Evolutionary conservation across 495 filamentous ascomycete species (phyloP), one percentile per base, ranked within the genome.

Genomic region (Lasiosphaeria hispida): DNA sequence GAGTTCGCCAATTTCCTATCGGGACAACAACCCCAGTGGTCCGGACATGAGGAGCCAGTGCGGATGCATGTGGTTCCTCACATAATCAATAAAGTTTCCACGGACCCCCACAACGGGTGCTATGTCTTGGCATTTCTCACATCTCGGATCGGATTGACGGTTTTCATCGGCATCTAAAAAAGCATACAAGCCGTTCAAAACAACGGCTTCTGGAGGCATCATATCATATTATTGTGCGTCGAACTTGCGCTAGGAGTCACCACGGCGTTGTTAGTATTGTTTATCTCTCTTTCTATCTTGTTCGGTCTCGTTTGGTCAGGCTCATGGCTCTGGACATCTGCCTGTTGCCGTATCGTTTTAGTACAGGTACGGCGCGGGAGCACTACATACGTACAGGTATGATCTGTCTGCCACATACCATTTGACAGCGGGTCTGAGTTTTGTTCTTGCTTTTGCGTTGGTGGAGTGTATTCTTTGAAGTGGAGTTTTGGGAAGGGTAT

Each of bases 11-110:
- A 39, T 57, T 11, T 35, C 6, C 17, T 41, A 37, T 4, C 33
- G 54, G 11, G 55, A 57, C 23, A 58, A 57, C 23, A 58, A 33
- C 15, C 13, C 19, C 36, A 13, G 35, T 11, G 39, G 30, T 18
- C 43, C 63, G 19, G 59, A 64, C 47, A 50, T 60, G n/a, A 30
- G 43, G 43, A 67, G 58, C 34, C 63, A 62, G 48, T 70, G 68
- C 42, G 58, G 64, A 7, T 70, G 68, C 37, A 60, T 65, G 43
- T 70, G 68, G 68, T 69, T 63, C 33, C 23, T 59, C 18, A 69
- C 59, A 15, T 69, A n/a, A 63, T 43, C 6, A 11, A 48, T 10
- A 48, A 48, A 52, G 38, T 11, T 6, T 34, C 17, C 38, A 35
- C 3, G n/a, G 17, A 17, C 43, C 8, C 43, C 15, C 14, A 23